A percentile compares a stretch with the other conserved stretches of the same genome.
Conservation (phyloP, 2,329 filamentous ascomycete species). For the Penicillium expansum region DNA sequence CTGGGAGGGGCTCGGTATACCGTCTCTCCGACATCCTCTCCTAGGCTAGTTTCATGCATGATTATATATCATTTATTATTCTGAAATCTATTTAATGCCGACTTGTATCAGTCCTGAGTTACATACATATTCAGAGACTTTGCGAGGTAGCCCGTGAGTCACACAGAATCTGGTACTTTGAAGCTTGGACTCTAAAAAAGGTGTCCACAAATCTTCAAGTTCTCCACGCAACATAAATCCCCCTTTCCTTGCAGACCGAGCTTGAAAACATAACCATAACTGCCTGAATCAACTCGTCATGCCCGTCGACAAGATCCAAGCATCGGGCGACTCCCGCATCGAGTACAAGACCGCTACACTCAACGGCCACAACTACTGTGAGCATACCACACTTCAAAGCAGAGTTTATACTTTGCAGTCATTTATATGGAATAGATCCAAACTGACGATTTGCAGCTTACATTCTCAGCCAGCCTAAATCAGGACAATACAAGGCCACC, state of each 20-base stretch:
- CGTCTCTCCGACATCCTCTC: not conserved
- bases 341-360: conserved; percentile 61
- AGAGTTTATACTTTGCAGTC: not conserved
- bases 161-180: conserved; percentile 5
- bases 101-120: not conserved
- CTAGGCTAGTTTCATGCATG: not conserved
- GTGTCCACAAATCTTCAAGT: not conserved
- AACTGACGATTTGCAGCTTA: conserved; percentile 42
- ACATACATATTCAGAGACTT: not conserved
- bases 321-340: conserved; percentile 64
- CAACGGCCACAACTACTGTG: conserved; percentile 68
- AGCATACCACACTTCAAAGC: conserved; percentile 14
- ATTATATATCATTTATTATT: not conserved
- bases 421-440: too few relatives aligned
- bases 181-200: not conserved
- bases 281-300: conserved; percentile 31
- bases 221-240: not conserved
- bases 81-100: not conserved
- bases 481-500: conserved; percentile 48
- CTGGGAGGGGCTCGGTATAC: not conserved
- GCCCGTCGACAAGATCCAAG: conserved; percentile 61
- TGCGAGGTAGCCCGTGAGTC: not conserved
- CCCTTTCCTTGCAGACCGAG: not conserved
- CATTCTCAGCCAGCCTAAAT: conserved; percentile 50
- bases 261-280: not conserved